phyloP scores from a whole-genome alignment of 495 filamentous ascomycete genomes.

The Terfezia claveryi region DNA sequence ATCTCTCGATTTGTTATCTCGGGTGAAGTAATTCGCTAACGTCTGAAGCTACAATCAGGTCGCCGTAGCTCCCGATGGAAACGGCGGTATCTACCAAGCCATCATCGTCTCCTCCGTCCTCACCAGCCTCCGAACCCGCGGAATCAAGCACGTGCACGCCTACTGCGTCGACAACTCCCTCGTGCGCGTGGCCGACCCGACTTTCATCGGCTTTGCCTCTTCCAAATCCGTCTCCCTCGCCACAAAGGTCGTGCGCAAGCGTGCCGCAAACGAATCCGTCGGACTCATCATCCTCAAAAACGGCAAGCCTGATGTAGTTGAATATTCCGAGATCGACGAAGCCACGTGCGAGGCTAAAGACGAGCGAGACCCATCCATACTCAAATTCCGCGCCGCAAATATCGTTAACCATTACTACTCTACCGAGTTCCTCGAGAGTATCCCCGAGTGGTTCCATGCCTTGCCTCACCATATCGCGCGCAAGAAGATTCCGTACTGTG shows the following conservation, averaged over 20 bases:
- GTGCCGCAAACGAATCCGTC: constrained; percentile 87
- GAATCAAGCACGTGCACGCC: constrained; percentile 86
- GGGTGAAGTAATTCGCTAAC: not conserved
- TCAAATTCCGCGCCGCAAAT: constrained; percentile 94
- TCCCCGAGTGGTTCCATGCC: constrained; percentile 62
- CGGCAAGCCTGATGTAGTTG: constrained; percentile 90
- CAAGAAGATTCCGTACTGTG: constrained; percentile 91
- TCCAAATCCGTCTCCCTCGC: constrained; percentile 83
- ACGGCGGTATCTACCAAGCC: constrained; percentile 90
- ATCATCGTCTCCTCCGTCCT: constrained; percentile 63
- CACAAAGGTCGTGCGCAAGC: constrained; percentile 96
- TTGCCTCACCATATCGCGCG: constrained; percentile 87
- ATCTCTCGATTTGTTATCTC: too few species aligned
- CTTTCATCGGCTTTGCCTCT: constrained; percentile 85
- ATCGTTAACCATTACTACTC: constrained; percentile 99
- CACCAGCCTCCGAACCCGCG: constrained; percentile 67
- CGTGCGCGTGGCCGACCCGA: constrained; percentile 89
- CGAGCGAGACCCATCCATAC: constrained; percentile 48
- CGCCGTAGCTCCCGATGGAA: constrained; percentile 94
- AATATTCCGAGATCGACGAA: constrained; percentile 93
- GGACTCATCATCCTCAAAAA: constrained; percentile 88
- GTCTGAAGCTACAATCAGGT: constrained; percentile 25
- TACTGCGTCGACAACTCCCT: constrained; percentile 99
- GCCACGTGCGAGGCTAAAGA: constrained; percentile 75
- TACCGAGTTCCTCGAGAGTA: constrained; percentile 74